A percentile compares a stretch with the other conserved stretches of the same genome.
Conservation (phyloP, 2,329 filamentous ascomycete genomes). For the Neoscytalidium dimidiatum region DNA sequence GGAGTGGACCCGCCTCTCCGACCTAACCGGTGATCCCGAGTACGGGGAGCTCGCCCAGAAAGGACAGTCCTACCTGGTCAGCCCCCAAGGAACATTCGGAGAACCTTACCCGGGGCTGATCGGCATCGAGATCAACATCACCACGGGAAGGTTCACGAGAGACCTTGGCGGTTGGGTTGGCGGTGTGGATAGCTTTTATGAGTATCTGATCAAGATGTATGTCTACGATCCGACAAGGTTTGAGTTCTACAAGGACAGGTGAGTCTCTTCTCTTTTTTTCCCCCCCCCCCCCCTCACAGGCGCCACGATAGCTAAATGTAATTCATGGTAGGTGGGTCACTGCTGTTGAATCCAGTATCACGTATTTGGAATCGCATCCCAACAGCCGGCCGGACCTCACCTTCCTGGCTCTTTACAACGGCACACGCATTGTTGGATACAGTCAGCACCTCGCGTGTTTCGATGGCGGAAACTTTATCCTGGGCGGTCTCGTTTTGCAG, state of each 20-base stretch:
- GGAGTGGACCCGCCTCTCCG: slow-evolving; percentile 80
- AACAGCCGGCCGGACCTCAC: slow-evolving; percentile 68
- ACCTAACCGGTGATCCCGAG: slow-evolving; percentile 66
- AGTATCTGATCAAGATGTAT: slow-evolving; percentile 91
- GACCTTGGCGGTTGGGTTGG: slow-evolving; percentile 73
- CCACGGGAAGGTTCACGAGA: slow-evolving; percentile 67
- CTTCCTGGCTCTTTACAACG: slow-evolving; percentile 64
- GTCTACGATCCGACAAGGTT: slow-evolving; percentile 72
- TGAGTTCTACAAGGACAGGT: slow-evolving; percentile 63
- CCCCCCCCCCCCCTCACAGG: slow-evolving; percentile 70
- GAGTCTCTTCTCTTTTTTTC: slow-evolving; percentile 42
- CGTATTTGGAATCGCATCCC: slow-evolving; percentile 71
- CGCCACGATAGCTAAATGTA: slow-evolving; percentile 47
- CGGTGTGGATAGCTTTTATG: slow-evolving; percentile 79
- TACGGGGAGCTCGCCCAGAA: slow-evolving; percentile 69
- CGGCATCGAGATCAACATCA: slow-evolving; percentile 66
- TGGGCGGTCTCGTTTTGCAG: slow-evolving; percentile 72
- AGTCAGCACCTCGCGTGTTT: slow-evolving; percentile 71
- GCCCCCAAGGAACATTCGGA: slow-evolving; percentile 60
- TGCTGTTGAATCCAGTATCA: slow-evolving; percentile 75
- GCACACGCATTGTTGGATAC: slow-evolving; percentile 39
- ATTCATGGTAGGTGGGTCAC: slow-evolving; percentile 58
- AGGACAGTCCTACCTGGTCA: slow-evolving; percentile 69
- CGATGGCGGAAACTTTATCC: slow-evolving; percentile 80
- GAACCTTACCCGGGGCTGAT: slow-evolving; percentile 79